These are phyloP conservation scores for Tillandsia leiboldiana DNA, from an alignment of 176 grass and related monocot species.

Conservation along the genomic window DNA sequence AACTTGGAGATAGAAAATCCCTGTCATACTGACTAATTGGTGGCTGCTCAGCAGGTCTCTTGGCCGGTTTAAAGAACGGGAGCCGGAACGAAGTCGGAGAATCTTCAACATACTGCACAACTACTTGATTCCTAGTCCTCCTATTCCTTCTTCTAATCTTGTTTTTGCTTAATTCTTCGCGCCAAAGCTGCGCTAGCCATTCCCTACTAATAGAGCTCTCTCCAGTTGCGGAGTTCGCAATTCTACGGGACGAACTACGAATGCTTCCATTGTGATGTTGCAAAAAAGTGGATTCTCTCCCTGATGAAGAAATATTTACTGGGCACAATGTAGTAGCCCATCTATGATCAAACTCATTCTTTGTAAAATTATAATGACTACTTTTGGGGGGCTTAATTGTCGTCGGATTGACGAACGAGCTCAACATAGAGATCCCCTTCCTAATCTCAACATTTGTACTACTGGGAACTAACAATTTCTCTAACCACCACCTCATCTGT, in stretches of 20 bases:
- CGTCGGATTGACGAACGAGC: neutral
- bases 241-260: neutral
- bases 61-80: neutral
- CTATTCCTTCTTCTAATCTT: neutral
- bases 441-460: neutral
- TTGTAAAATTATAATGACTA: neutral
- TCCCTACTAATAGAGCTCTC: conserved; percentile 1
- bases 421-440: neutral
- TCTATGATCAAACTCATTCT: neutral
- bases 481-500: conserved; percentile 15
- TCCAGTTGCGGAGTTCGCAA: neutral
- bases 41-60: neutral
- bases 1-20: conserved; percentile 2
- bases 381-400: neutral
- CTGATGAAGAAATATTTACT: neutral
- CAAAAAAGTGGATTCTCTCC: neutral
- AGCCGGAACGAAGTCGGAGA: neutral
- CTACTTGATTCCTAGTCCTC: neutral
- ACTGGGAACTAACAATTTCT: conserved; percentile 2
- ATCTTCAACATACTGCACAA: neutral
- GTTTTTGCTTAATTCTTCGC: neutral
- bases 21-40: conserved; percentile 16
- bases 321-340: neutral
- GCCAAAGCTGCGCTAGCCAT: conserved; percentile 18
- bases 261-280: neutral